Base-by-base conservation (phyloP, 1,139 yeast genomes). In the Yamadazyma taylorii region DNA sequence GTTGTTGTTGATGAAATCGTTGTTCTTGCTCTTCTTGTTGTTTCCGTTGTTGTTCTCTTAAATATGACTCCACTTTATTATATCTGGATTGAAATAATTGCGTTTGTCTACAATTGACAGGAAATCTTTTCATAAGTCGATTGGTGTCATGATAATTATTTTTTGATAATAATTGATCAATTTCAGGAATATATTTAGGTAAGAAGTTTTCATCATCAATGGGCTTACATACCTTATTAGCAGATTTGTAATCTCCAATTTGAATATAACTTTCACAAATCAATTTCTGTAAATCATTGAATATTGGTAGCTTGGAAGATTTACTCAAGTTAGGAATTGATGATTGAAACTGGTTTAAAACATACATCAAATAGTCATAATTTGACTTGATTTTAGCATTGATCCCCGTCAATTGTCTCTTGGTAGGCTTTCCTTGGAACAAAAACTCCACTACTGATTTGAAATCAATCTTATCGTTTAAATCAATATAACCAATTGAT, bases 1-100 rank as follows among this genome's bases (percentile, higher is more conserved):
- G 75, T 38, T 76, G 77, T 42, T 76, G 79, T 24, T 63, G 73
- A 26, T 70, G 73, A 21, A 74, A 79, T 35, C 73, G 78, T 19
- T 73, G 76, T 35, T 73, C 77, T 24, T 64, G 69, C 14, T 75
- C 69, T 35, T 59, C 60, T 33, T 67, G 66, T 35, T 69, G 71
- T 17, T 69, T 69, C 25, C 72, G 73, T 34, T 73, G 66, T 15
- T 55, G 55, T 26, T 53, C 52, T 24, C 42, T 43, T 15, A 43
- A 42, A 30, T 36, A 34, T 16, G 36, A 49, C 33, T 63, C 64
- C 8, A 71, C 49, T 19, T 50, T 50, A 5, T 37, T 45, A 46
- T 52, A 58, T 34, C 70, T 50, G 16, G 56, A 55, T 17, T 60
- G 60, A 43, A 70, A 71, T 33, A 62, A 45, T 24, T 59, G 56